Base-by-base conservation (phyloP, 805 yeast species). In the Yarrowia sp. region DNA sequence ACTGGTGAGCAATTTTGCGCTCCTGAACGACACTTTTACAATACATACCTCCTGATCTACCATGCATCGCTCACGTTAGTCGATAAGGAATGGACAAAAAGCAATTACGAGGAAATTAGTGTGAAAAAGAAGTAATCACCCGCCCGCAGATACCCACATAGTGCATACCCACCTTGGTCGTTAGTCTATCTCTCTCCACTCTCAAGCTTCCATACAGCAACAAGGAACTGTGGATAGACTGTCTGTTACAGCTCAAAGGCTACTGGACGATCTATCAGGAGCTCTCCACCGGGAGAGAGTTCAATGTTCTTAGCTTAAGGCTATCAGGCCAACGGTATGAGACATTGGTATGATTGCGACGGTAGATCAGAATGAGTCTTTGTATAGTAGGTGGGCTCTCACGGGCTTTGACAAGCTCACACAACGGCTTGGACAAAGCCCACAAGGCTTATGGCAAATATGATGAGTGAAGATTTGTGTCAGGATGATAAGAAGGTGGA, bases 51-150 rank as follows among this genome's bases (percentile, higher is more conserved):
- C 59, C 45, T 40, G 59, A 53, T 53, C 59, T 40, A 40, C 32
- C 59, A 53, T 52, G 45, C 59, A 40, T 52, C 45, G 14, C 36
- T 40, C 36, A 53, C 45, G 59, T 38, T 40, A 15, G 59, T 53
- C 35, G 59, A 53, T 53, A 53, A 53, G 59, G 59, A 53, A 53
- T 53, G 59, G 45, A 53, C 11, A 53, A 53, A 53, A 53, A 53
- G 45, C 45, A 38, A 53, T 19, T 14, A 19, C 3, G 42, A 3
- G 11, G 7, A 49, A 11, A 7, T 8, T 5, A 9, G 40, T 26
- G 40, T 26, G 19, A 12, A 49, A 49, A 15, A 49, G 40, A n/a
- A n/a, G 16, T 14, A 14, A 22, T 8, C 11, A 14, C 16, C 32
- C n/a, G 32, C 5, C 15, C n/a, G 14, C 36, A 22, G 52, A 26